A percentile compares a stretch with the other conserved stretches of the same genome.
These are phyloP conservation scores for Starmerella apis DNA, from an alignment of 805 yeast species.

Conservation along the genomic window DNA sequence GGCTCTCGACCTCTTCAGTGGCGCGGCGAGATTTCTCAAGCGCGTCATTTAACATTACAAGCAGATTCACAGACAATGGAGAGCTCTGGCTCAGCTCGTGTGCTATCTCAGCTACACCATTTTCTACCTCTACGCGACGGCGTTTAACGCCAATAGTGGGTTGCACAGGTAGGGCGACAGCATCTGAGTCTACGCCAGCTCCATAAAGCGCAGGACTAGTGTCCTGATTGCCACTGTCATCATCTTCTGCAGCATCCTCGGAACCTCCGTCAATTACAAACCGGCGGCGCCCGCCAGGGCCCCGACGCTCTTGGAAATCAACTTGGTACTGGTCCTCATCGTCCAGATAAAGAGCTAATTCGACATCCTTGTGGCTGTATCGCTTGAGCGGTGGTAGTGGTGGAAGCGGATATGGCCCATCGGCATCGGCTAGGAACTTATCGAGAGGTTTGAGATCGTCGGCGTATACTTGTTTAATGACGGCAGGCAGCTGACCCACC, in stretches of 20 bases:
- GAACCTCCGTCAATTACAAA: constrained; percentile 26
- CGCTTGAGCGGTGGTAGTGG: constrained; percentile 53
- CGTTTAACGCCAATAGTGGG: constrained; percentile 17
- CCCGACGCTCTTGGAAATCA: constrained; percentile 14
- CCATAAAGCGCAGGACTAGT: background rate
- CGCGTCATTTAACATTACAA: constrained; percentile 27
- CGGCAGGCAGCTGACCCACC: constrained; percentile 75
- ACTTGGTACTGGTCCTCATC: constrained; percentile 22
- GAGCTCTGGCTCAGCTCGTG: constrained; percentile 5
- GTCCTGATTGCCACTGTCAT: constrained; percentile 11
- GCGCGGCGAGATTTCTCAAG: constrained; percentile 35
- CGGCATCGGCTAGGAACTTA: constrained; percentile 47
- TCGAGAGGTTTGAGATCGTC: constrained; percentile 53
- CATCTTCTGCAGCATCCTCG: constrained; percentile 19
- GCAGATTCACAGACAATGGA: constrained; percentile 11
- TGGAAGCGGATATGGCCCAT: constrained; percentile 64
- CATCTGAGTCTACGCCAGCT: background rate
- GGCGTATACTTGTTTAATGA: constrained; percentile 60
- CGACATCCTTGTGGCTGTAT: constrained; percentile 66
- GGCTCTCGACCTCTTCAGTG: constrained; percentile 40
- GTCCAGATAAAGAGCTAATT: constrained; percentile 36
- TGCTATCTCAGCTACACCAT: constrained; percentile 2
- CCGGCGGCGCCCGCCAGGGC: constrained; percentile 21
- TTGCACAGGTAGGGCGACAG: constrained; percentile 12
- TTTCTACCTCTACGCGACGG: constrained; percentile 15